Evolutionary conservation across 805 yeast genomes (phyloP), one percentile per base, ranked within the genome.

Genomic region (Cyberlindnera americana): DNA sequence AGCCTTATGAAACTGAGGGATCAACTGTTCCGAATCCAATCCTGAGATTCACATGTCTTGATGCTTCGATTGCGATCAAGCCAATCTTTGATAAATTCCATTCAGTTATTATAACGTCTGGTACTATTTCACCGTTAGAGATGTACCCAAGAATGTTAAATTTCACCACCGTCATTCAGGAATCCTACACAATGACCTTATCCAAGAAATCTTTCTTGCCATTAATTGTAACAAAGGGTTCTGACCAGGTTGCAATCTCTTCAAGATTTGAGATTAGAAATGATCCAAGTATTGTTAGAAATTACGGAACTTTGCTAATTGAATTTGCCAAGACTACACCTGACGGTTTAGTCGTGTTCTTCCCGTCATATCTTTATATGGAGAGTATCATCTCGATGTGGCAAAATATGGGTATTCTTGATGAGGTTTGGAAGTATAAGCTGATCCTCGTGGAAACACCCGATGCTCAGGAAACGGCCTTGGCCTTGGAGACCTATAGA

Each of bases 91-190:
- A 93, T 37, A 73, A 90, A 43, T 93, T 91, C 56, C 81, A 87
- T 7, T 83, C 96, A 0, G 95, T 93, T 10, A 83, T 93, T 46
- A 93, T 93, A 45, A 93, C 99, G 0, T 87, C 96, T 1, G 99
- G 99, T 50, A 93, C 99, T 13, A 93, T 93, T 34, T 91, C 98
- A 0, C 99, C 99, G 1, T 75, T 93, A 60, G 98, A 93, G 56
- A 93, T 93, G 99, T 93, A 93, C 60, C 99, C 99, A 6, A 82
- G 87, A 53, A 91, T 91, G 98, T 68, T 91, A 46, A 85, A 89
- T 57, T 91, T 93, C 62, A 89, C 86, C 37, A 90, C 98, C 0
- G 95, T 90, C 3, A 73, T 93, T 25, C 96, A 90, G 62, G 93
- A 89, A 58, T 90, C 97, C 1, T 93, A 93, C 58, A 78, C 97